Percentiles rank a stretch among this genome's conserved stretches.
phyloP scores from a whole-genome alignment of 1,139 yeast species.

The Lodderomyces metapsilosis region DNA sequence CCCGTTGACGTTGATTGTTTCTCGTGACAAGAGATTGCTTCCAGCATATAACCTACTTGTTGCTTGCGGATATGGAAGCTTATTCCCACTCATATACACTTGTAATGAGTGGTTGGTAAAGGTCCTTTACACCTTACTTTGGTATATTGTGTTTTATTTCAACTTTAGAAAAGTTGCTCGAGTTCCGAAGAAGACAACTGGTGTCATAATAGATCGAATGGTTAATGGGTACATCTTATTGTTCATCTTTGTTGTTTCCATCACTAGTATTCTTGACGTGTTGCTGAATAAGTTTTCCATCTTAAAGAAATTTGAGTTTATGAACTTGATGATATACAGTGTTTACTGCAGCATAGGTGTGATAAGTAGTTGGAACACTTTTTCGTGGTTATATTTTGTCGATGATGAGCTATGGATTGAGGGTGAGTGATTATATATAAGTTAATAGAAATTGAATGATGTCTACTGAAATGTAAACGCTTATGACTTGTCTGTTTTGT shows the following conservation, averaged over 20 bases:
- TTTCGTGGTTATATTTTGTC: constrained; percentile 83
- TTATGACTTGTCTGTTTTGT: too few relatives aligned
- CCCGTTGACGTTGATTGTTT: constrained; percentile 79
- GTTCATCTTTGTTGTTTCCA: constrained; percentile 60
- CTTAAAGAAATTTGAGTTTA: constrained; percentile 61
- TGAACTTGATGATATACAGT: constrained; percentile 78
- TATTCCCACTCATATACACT: constrained; percentile 85
- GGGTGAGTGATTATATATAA: constrained; percentile 3
- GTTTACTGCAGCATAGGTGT: constrained; percentile 87
- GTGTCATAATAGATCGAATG: constrained; percentile 67
- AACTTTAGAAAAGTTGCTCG: constrained; percentile 67
- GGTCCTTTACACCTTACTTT: constrained; percentile 72
- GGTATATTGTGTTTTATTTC: constrained; percentile 78
- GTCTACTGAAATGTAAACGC: too few relatives aligned
- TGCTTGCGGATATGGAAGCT: constrained; percentile 80
- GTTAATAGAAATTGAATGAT: too few relatives aligned
- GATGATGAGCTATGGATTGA: constrained; percentile 53
- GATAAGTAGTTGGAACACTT: constrained; percentile 83
- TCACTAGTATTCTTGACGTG: constrained; percentile 55
- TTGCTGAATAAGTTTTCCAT: constrained; percentile 51
- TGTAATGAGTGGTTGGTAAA: constrained; percentile 79
- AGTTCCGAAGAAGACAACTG: constrained; percentile 50
- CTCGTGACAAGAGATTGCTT: constrained; percentile 68
- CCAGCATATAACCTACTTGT: constrained; percentile 66
- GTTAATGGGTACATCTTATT: constrained; percentile 68